phyloP scores from a whole-genome alignment of 768 basidiomycete genomes.

The Kwoniella europaea region DNA sequence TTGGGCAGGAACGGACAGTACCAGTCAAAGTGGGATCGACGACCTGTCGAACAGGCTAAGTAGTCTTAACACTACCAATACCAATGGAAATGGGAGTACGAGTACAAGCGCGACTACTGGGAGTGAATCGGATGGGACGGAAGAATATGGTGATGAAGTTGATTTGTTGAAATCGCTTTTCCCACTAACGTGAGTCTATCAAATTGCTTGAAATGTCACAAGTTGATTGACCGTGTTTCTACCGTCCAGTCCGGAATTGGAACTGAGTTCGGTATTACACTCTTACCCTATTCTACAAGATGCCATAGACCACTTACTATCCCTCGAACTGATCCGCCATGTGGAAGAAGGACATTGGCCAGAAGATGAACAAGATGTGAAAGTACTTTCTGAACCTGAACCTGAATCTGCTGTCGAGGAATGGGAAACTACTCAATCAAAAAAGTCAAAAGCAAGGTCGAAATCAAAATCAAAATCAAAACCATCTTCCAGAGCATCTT shows the following conservation, averaged over 20 bases:
- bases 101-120: not conserved
- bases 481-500: conserved; percentile 8
- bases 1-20: conserved; percentile 16
- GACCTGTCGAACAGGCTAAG: conserved; percentile 13
- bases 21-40: conserved; percentile 13
- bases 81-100: conserved; percentile 1
- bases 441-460: not conserved
- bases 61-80: not conserved
- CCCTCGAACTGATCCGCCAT: conserved; percentile 46
- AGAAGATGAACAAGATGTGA: conserved; percentile 28
- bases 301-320: conserved; percentile 53
- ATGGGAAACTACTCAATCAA: conserved; percentile 3
- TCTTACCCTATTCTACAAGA: conserved; percentile 30
- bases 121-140: conserved; percentile 10
- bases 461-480: conserved; percentile 19
- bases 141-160: conserved; percentile 30
- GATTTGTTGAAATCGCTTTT: conserved; percentile 41
- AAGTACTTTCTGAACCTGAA: conserved; percentile 9
- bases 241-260: conserved; percentile 17
- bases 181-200: conserved; percentile 34
- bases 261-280: conserved; percentile 22
- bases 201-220: not conserved
- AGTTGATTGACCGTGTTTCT: not conserved
- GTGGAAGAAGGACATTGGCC: conserved; percentile 48
- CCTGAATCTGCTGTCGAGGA: not conserved